Base-by-base conservation (phyloP, 257 asterid species). In the Nicotiana knightiana region DNA sequence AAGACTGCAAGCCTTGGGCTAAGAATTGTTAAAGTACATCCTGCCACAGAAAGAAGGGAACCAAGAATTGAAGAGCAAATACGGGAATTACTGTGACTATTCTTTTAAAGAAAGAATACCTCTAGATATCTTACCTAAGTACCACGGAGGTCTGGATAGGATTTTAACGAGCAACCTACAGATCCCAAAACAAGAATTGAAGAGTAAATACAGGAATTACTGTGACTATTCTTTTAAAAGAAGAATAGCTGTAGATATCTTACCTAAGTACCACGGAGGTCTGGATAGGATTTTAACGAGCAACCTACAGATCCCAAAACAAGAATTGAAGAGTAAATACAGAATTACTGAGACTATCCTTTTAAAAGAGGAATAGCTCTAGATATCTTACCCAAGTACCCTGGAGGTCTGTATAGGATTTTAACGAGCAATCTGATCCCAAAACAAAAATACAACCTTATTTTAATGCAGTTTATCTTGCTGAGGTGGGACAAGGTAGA, bases 41-140 rank as follows among this genome's bases (percentile, higher is more conserved):
- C 76, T 80, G 76, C 66, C 77, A 80, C 46, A 43, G 46, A 70
- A 17, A 58, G 48, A 70, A 55, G 43, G 73, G 61, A 71, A 57
- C 86, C 86, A 76, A 83, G 75, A 85, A 43, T 85, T 88, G 89
- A 62, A 82, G 65, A 57, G 53, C 24, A 48, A 78, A 43, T 18
- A 9, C 33, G 6, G 65, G 57, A 51, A 51, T 13, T 11, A 51
- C 57, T 51, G 57, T 51, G 48, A 51, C 57, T 13, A 65, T 10
- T 16, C 43, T 4, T 5, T n/a, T 28, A 9, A 16, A 18, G 58
- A 28, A 37, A 79, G 21, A 39, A 39, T 6, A 37, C 9, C 46
- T 65, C 62, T 10, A 6, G 67, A 61, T 53, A 68, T 76, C 54
- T 54, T 58, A 48, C 46, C 46, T 1, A 37, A 6, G 9, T 43